These are phyloP conservation scores for Theileria parva DNA, from an alignment of 169 alveolate species.

Conservation along the genomic window DNA sequence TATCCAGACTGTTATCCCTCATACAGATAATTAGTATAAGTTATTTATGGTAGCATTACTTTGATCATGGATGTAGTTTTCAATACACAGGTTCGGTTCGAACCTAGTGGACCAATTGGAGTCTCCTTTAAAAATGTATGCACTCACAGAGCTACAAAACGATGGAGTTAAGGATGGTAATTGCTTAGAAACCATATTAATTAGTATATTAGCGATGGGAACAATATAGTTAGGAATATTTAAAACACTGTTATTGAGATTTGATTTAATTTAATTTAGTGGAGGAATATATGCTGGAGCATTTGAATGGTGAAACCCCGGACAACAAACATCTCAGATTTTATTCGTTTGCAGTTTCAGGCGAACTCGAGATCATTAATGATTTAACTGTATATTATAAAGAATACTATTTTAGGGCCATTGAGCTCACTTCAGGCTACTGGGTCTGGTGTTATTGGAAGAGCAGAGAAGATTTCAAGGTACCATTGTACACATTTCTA, in stretches of 20 bases:
- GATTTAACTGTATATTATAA: slow-evolving; percentile 48
- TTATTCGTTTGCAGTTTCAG: slow-evolving; percentile 58
- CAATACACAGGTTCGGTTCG: not conserved
- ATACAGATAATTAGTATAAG: not conserved
- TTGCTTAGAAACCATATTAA: slow-evolving; percentile 39
- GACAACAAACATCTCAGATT: slow-evolving; percentile 46
- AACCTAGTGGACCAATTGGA: not conserved
- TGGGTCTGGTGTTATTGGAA: slow-evolving; percentile 81
- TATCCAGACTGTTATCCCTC: not conserved
- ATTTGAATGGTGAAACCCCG: slow-evolving; percentile 33
- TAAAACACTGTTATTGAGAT: not conserved
- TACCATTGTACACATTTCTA: slow-evolving; percentile 1
- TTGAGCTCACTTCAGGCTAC: slow-evolving; percentile 64
- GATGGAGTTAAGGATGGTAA: slow-evolving; percentile 42
- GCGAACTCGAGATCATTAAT: slow-evolving; percentile 62
- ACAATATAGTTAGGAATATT: slow-evolving; percentile 13
- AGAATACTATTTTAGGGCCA: slow-evolving; percentile 49
- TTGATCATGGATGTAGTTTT: not conserved
- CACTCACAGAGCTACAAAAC: slow-evolving; percentile 19
- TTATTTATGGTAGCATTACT: not conserved
- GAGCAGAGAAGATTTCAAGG: slow-evolving; percentile 64
- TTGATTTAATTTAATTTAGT: slow-evolving; percentile 17
- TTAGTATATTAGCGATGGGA: not conserved
- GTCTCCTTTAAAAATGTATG: not conserved
- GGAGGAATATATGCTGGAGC: slow-evolving; percentile 41